These are phyloP conservation scores for Orbilia quercus DNA, from an alignment of 2,329 filamentous ascomycete genomes.

Conservation along the genomic window DNA sequence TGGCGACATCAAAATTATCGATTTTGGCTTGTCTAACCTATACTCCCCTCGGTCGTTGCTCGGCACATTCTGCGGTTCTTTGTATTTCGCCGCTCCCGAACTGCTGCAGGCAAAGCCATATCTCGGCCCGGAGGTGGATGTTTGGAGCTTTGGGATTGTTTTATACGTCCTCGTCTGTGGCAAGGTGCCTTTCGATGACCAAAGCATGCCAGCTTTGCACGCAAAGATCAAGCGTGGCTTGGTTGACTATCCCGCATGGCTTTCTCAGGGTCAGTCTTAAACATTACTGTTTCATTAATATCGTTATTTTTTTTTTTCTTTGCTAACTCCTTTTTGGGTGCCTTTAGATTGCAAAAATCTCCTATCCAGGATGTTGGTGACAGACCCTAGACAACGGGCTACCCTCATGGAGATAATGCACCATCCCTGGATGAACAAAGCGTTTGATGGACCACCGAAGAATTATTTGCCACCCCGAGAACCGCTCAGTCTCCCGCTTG, in stretches of 20 bases:
- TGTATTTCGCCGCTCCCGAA: slow-evolving; percentile 97
- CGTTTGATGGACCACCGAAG: slow-evolving; percentile 83
- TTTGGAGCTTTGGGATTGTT: slow-evolving; percentile 97
- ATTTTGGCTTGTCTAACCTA: slow-evolving; percentile 98
- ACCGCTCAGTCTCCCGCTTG: slow-evolving; percentile 84
- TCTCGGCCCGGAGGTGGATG: slow-evolving; percentile 95
- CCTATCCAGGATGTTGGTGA: slow-evolving; percentile 92
- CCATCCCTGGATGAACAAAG: slow-evolving; percentile 92
- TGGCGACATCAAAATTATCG: slow-evolving; percentile 98
- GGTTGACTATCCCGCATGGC: slow-evolving; percentile 94
- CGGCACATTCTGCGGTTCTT: slow-evolving; percentile 97
- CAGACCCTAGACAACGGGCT: slow-evolving; percentile 92
- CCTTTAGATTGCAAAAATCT: slow-evolving; percentile 86
- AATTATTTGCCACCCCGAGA: slow-evolving; percentile 87
- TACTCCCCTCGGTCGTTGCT: slow-evolving; percentile 99
- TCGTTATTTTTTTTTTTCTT: slow-evolving; percentile 64
- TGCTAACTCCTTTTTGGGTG: slow-evolving; percentile 89
- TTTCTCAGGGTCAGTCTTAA: slow-evolving; percentile 69
- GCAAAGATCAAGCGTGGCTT: slow-evolving; percentile 94
- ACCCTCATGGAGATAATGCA: slow-evolving; percentile 92
- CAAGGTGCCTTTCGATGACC: slow-evolving; percentile 93
- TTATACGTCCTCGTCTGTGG: slow-evolving; percentile 84
- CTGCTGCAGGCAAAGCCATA: slow-evolving; percentile 98
- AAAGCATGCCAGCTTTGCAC: slow-evolving; percentile 96
- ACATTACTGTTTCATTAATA: slow-evolving; percentile 23